Base-by-base conservation (phyloP, 2,329 filamentous ascomycete species). In the Aspergillus oerlinghausenensis region DNA sequence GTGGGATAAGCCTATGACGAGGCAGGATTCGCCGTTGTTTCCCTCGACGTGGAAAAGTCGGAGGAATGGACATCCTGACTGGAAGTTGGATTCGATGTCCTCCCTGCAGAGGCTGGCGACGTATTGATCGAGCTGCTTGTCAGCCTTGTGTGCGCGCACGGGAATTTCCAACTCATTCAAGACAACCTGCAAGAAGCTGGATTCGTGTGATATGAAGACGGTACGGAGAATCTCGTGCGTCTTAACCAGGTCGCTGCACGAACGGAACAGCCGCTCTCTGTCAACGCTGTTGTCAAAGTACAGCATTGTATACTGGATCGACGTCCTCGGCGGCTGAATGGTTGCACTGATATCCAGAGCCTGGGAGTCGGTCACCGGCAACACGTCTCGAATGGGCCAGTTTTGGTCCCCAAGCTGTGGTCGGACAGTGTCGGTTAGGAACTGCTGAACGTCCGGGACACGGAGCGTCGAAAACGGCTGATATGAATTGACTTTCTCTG, bases 171-270 rank as follows among this genome's bases (percentile, higher is more conserved):
- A 66, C 0, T 79, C 65, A 11, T 82, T 72, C 3, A 88, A 70
- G 0, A 88, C 79, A 5, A 84, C 81, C 47, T 80, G 80, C 49
- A 83, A 77, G 64, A 77, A 81, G 28, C 69, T 69, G 1, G 71
- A 73, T n/a, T 75, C 71, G 49, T 79, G 69, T 54, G 79, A 70
- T n/a, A 86, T 75, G 61, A 88, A 88, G 3, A 87, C 80, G 0
- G 85, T 88, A 19, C 84, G 81, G 4, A 88, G 73, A 35, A 88
- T 84, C 59, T 87, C 84, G 65, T 87, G 84, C 26, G 74, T 74
- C 2, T 75, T 68, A 1, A 88, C 79, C 4, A 88, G 77, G 5
- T 82, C 56, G 9, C 61, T 58, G 55, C 71, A 74, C 17, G 70
- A 65, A 6, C 56, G 50, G 45, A 80, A 68, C 21, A 88, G 72